Conservation (phyloP, 1,284 basidiomycete species). For the Cutaneotrichosporon dermatis region DNA sequence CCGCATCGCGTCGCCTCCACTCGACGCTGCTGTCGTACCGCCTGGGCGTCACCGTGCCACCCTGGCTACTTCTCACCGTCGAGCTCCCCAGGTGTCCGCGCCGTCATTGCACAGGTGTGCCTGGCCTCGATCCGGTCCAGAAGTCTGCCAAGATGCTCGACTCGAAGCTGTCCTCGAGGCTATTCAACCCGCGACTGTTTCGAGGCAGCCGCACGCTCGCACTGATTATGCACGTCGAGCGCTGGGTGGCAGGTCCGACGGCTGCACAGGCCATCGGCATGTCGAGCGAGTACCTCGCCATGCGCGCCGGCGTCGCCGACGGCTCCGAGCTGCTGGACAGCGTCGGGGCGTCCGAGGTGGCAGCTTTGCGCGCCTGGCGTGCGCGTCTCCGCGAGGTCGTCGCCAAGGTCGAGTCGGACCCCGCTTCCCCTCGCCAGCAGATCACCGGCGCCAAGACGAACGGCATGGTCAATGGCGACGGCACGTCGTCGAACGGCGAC, state of each 20-base stretch:
- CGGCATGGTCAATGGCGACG: conserved; percentile 9
- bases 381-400: conserved; percentile 31
- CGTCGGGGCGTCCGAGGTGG: conserved; percentile 19
- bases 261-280: conserved; percentile 11
- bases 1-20: conserved; percentile 41
- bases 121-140: conserved; percentile 35
- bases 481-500: not conserved
- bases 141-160: conserved; percentile 42
- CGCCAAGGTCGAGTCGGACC: conserved; percentile 21
- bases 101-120: conserved; percentile 35
- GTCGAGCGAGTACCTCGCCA: conserved; percentile 26
- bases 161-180: conserved; percentile 34
- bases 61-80: conserved; percentile 34
- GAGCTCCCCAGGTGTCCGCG: conserved; percentile 25
- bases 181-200: conserved; percentile 39
- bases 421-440: not conserved
- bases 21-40: conserved; percentile 36
- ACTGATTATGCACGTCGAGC: conserved; percentile 39
- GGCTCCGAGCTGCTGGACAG: conserved; percentile 41
- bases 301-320: conserved; percentile 36
- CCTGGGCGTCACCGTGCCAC: conserved; percentile 38
- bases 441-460: conserved; percentile 7
- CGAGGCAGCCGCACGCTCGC: conserved; percentile 37
- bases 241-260: conserved; percentile 18
- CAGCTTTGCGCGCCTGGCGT: conserved; percentile 29